Evolutionary conservation across 371 early-diverging fungal species (phyloP).

Genomic region (Apophysomyces trapeziformis): DNA sequence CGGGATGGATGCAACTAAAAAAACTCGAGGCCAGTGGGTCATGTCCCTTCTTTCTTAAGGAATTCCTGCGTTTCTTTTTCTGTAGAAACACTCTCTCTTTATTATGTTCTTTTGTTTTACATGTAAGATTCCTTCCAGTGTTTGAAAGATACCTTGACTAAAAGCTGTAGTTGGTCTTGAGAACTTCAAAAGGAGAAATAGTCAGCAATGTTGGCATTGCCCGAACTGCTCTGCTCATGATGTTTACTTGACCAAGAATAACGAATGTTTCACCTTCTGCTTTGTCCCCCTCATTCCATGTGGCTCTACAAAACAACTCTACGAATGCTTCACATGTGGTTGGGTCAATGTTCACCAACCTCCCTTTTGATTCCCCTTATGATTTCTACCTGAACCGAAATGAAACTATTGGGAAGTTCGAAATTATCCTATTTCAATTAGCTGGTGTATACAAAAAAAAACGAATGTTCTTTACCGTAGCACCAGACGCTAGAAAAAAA

Average conservation of each 20-base stretch:
- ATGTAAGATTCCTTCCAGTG: slow-evolving; percentile 24
- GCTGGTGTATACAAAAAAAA: too few relatives aligned
- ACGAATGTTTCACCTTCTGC: slow-evolving; percentile 55
- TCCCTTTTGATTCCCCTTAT: slow-evolving; percentile 17
- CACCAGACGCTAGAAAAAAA: too few relatives aligned
- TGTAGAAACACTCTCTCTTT: slow-evolving; percentile 5
- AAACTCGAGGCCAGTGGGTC: background rate
- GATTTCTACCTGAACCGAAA: background rate
- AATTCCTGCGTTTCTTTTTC: slow-evolving; percentile 2
- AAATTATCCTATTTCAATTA: too few relatives aligned
- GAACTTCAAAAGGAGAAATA: slow-evolving; percentile 43
- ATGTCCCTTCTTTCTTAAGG: background rate
- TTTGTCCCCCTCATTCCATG: slow-evolving; percentile 54
- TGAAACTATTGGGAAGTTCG: too few relatives aligned
- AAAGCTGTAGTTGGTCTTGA: slow-evolving; percentile 45
- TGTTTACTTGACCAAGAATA: slow-evolving; percentile 43
- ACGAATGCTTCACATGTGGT: slow-evolving; percentile 52
- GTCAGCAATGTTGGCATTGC: slow-evolving; percentile 42
- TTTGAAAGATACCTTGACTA: background rate
- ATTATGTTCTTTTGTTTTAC: slow-evolving; percentile 46
- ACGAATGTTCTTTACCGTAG: too few relatives aligned
- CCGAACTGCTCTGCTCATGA: slow-evolving; percentile 50
- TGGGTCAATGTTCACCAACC: slow-evolving; percentile 52
- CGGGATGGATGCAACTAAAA: background rate
- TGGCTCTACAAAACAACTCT: slow-evolving; percentile 39